Evolutionary conservation across 306 rosid genomes (phyloP).

Genomic region (Cicer yamashitae): DNA sequence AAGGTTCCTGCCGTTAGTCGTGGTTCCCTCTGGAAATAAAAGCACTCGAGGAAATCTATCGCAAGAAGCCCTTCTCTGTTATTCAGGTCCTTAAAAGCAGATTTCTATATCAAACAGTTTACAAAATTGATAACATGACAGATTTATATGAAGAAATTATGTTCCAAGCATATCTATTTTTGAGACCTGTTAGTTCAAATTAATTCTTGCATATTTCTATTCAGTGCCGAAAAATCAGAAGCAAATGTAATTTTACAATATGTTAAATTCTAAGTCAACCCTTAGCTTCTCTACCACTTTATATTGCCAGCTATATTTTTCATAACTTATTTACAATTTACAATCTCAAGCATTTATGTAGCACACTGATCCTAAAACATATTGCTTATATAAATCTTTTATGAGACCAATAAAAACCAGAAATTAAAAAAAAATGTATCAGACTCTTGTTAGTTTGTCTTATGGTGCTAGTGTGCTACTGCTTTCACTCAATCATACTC

Average conservation of each 20-base stretch:
- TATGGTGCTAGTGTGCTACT: not conserved
- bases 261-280: constrained; percentile 19
- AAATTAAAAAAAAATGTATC: not conserved
- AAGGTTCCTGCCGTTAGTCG: constrained; percentile 85
- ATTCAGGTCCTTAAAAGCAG: constrained; percentile 93
- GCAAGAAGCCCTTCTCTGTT: constrained; percentile 93
- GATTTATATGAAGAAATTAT: constrained; percentile 35
- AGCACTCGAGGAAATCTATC: constrained; percentile 88
- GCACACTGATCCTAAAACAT: constrained; percentile 27
- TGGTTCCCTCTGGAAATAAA: constrained; percentile 98
- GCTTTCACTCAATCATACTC: not conserved
- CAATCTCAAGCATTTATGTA: constrained; percentile 13
- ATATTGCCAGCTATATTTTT: constrained; percentile 26
- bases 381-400: constrained; percentile 11
- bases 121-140: constrained; percentile 60
- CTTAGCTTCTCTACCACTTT: constrained; percentile 21
- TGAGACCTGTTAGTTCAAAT: constrained; percentile 15
- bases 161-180: constrained; percentile 31
- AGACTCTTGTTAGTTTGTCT: not conserved
- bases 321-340: constrained; percentile 33
- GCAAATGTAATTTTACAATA: constrained; percentile 16
- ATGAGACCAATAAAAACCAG: not conserved
- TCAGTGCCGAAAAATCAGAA: constrained; percentile 27
- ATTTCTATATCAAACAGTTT: constrained; percentile 95
- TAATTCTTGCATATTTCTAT: constrained; percentile 33